Evolutionary conservation across 148 eudicot species (phyloP).

Genomic region (Rhododendron kiyosumense): DNA sequence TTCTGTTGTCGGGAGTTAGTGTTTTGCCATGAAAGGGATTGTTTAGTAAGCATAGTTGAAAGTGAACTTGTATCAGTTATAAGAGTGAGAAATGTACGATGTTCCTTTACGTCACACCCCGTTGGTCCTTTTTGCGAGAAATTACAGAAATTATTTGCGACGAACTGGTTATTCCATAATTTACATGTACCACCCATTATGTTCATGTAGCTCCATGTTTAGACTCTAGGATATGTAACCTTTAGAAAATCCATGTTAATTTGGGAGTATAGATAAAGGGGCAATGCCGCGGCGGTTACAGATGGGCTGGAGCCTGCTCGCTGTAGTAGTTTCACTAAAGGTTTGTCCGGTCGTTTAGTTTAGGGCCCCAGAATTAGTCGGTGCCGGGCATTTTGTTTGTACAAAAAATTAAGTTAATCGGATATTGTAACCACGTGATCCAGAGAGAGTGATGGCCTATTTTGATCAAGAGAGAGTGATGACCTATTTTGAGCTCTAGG

Average conservation of each 20-base stretch:
- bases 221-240: background rate
- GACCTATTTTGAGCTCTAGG: no score
- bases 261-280: background rate
- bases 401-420: no score
- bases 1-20: background rate
- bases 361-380: no score
- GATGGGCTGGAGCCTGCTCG: background rate
- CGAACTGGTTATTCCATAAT: background rate
- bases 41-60: background rate
- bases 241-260: background rate
- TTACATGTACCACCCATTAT: background rate
- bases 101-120: background rate
- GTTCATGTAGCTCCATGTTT: background rate
- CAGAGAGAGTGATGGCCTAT: no score
- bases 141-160: background rate
- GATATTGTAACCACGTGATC: no score
- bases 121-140: background rate
- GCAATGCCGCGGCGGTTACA: background rate
- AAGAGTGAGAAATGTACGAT: background rate
- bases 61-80: background rate
- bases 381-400: no score
- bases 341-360: no score
- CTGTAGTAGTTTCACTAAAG: background rate
- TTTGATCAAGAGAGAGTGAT: no score
- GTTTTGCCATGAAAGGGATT: background rate